phyloP scores from a whole-genome alignment of 2,329 filamentous ascomycete species.

The Fusarium sp. region DNA sequence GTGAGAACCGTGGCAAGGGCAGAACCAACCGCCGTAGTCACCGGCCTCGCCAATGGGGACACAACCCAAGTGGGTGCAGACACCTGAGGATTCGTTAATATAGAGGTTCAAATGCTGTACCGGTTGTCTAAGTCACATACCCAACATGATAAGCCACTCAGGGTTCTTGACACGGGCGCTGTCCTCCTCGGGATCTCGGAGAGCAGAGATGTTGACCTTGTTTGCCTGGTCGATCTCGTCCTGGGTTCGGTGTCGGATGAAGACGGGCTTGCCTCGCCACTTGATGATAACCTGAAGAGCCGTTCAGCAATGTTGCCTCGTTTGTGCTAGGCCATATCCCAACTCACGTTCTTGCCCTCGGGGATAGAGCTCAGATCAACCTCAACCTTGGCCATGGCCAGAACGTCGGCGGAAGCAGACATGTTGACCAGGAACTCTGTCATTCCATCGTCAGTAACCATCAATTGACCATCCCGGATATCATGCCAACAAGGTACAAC shows the following conservation, averaged over 20 bases:
- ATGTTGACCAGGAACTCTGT: constrained; percentile 99
- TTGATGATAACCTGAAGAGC: constrained; percentile 88
- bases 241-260: constrained; percentile 97
- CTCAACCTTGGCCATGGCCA: constrained; percentile 99
- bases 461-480: constrained; percentile 34
- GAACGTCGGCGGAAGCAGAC: constrained; percentile 97
- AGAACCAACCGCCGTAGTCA: constrained; percentile 99
- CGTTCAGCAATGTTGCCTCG: background rate
- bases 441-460: constrained; percentile 41
- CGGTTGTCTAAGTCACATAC: constrained; percentile 57
- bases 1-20: constrained; percentile 99
- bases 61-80: constrained; percentile 99
- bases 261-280: constrained; percentile 99
- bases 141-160: constrained; percentile 99
- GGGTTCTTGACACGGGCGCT: constrained; percentile 96
- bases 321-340: constrained; percentile 1
- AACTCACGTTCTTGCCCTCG: constrained; percentile 97
- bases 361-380: constrained; percentile 92
- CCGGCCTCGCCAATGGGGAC: constrained; percentile 98
- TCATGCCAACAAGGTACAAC: constrained; percentile 7
- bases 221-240: constrained; percentile 96
- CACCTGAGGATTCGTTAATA: constrained; percentile 64
- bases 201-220: constrained; percentile 79
- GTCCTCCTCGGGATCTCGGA: constrained; percentile 93
- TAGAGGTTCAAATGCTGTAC: background rate